Conservation (phyloP, 176 grass and related monocot species). For the Oryza brachyantha region DNA sequence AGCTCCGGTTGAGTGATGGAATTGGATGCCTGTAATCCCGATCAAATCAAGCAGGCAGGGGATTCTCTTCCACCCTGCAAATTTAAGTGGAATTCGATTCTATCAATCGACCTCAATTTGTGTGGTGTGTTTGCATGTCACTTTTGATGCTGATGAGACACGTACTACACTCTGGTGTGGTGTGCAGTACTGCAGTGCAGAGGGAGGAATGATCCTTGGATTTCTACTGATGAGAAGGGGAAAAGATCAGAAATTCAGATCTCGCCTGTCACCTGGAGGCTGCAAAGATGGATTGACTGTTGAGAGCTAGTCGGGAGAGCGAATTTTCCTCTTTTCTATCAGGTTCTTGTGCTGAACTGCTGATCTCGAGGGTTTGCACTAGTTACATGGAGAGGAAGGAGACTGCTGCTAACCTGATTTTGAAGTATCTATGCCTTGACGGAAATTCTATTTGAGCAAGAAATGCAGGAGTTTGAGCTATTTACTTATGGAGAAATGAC, state of each 20-base stretch:
- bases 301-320: background rate
- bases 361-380: background rate
- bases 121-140: background rate
- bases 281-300: background rate
- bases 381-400: background rate
- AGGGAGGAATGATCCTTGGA: background rate
- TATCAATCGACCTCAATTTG: background rate
- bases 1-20: constrained; percentile 35
- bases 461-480: background rate
- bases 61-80: background rate
- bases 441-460: constrained; percentile 43
- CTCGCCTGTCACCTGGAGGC: background rate
- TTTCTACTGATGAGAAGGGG: background rate
- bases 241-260: background rate
- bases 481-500: background rate
- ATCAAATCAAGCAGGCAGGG: background rate
- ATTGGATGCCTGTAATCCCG: background rate
- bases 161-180: background rate
- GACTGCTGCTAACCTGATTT: constrained; percentile 30
- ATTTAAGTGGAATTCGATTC: background rate
- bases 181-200: no score
- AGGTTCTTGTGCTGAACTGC: background rate
- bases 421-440: constrained; percentile 56
- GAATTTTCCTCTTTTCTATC: no score
- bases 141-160: background rate